Evolutionary conservation across 345 rosid genomes (phyloP).

Genomic region (Populus pruinosa): DNA sequence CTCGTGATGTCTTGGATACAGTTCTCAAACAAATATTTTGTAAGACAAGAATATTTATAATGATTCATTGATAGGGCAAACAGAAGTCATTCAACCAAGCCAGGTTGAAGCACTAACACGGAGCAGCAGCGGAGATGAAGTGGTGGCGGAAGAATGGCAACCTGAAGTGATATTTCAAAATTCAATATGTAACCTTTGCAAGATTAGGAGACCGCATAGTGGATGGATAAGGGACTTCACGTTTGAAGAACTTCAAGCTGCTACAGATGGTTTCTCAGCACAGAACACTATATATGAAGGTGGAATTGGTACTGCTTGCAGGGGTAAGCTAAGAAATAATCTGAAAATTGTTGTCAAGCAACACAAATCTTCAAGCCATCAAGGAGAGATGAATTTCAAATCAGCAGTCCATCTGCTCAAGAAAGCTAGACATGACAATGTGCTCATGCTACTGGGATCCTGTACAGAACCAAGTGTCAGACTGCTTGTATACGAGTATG

Average conservation of each 20-base stretch:
- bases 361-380: background rate
- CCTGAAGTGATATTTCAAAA: constrained; percentile 1
- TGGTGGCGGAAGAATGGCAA: constrained; percentile 2
- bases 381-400: constrained; percentile 14
- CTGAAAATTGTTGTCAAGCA: constrained; percentile 23
- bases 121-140: background rate
- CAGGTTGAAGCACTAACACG: constrained; percentile 4
- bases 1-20: too few relatives aligned
- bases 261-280: constrained; percentile 36
- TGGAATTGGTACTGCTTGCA: constrained; percentile 10
- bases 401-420: constrained; percentile 17
- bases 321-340: constrained; percentile 24
- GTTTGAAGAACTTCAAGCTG: constrained; percentile 30
- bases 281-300: constrained; percentile 19
- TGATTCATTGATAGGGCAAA: constrained; percentile 3
- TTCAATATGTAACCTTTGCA: constrained; percentile 28
- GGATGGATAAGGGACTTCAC: constrained; percentile 22
- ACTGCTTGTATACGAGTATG: constrained; percentile 36
- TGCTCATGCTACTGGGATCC: constrained; percentile 33
- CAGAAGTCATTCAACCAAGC: constrained; percentile 5
- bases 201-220: constrained; percentile 13
- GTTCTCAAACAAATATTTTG: too few relatives aligned
- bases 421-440: constrained; percentile 31
- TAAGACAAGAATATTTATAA: too few relatives aligned
- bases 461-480: constrained; percentile 30